A percentile compares a stretch with the other conserved stretches of the same genome.
These are phyloP conservation scores for Sporothrix humicola DNA, from an alignment of 2,329 filamentous ascomycete species.

Conservation along the genomic window DNA sequence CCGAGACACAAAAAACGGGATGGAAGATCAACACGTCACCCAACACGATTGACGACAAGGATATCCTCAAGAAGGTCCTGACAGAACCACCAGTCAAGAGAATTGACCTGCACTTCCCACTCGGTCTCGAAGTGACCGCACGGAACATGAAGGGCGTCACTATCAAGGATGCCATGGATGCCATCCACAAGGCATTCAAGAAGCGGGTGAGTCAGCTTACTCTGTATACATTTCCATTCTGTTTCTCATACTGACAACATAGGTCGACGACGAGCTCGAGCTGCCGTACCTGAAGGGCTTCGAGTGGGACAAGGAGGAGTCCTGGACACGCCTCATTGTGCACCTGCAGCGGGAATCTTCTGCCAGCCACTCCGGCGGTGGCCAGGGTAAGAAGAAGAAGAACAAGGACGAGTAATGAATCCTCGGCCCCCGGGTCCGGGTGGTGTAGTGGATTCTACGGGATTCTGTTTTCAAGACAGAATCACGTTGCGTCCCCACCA, in stretches of 20 bases:
- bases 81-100: constrained; percentile 86
- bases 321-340: constrained; percentile 84
- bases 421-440: constrained; percentile 20
- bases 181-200: constrained; percentile 95
- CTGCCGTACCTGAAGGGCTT: constrained; percentile 88
- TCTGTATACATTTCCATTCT: background rate
- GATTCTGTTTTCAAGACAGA: background rate
- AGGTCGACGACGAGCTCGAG: constrained; percentile 92
- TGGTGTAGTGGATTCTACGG: background rate
- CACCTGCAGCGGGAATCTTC: constrained; percentile 74
- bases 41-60: constrained; percentile 77
- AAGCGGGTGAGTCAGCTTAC: constrained; percentile 74
- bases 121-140: constrained; percentile 85
- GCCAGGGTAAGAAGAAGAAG: constrained; percentile 63
- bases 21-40: constrained; percentile 96
- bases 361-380: constrained; percentile 41
- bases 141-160: constrained; percentile 94
- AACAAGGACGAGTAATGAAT: constrained; percentile 60
- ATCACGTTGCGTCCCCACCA: background rate
- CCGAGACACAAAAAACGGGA: constrained; percentile 84
- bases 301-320: constrained; percentile 94
- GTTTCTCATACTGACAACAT: constrained; percentile 29
- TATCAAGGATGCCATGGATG: constrained; percentile 94
- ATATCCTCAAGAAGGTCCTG: constrained; percentile 80
- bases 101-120: constrained; percentile 89